These are phyloP conservation scores for Neurospora sp. DNA, from an alignment of 495 filamentous ascomycete genomes.

Conservation along the genomic window DNA sequence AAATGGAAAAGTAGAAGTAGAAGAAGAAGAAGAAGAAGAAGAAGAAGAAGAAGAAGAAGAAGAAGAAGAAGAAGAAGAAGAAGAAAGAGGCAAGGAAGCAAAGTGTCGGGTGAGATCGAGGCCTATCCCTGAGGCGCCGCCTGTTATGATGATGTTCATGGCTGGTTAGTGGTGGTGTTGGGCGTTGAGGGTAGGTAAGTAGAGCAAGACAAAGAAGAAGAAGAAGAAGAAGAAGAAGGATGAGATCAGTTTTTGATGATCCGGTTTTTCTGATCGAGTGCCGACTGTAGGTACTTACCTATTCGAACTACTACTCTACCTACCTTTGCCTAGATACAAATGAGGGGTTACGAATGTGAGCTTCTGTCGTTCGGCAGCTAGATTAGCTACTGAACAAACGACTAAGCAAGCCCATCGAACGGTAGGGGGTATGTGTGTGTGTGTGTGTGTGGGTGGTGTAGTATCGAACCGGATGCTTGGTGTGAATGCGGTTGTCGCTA, in stretches of 20 bases:
- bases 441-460: not conserved
- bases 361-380: not conserved
- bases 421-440: not conserved
- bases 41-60: conserved; percentile 32
- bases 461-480: not conserved
- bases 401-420: no score
- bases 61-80: conserved; percentile 31
- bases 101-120: conserved; percentile 39
- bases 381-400: not conserved
- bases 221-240: not conserved
- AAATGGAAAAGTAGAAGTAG: conserved; percentile 9
- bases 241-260: not conserved
- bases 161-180: not conserved
- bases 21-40: conserved; percentile 31
- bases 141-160: conserved; percentile 25
- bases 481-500: not conserved
- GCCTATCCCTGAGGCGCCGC: conserved; percentile 47
- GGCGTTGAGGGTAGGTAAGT: not conserved
- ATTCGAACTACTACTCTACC: no score
- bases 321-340: not conserved
- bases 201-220: not conserved
- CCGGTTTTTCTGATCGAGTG: not conserved
- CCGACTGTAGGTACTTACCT: not conserved
- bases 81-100: conserved; percentile 28
- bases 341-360: not conserved